Conservation (phyloP, 345 rosid species). For the Rhizophora apiculata region DNA sequence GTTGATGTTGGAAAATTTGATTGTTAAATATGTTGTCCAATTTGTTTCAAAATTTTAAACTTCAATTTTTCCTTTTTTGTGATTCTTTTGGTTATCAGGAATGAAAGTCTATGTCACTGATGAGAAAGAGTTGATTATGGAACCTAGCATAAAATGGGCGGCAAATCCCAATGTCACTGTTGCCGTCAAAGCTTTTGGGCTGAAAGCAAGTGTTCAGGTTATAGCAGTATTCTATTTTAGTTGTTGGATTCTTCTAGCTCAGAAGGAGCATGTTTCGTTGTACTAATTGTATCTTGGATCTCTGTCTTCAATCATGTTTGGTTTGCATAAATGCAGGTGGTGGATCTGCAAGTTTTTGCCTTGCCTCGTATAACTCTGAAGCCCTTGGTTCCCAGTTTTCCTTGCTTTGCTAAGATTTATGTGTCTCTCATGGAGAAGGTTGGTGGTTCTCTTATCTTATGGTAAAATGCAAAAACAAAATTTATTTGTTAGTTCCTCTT, state of each 20-base stretch:
- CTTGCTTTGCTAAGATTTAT: constrained; percentile 82
- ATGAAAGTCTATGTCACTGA: constrained; percentile 94
- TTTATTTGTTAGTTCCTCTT: neutral
- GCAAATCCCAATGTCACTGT: constrained; percentile 78
- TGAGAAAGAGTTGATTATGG: constrained; percentile 97
- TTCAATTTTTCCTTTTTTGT: neutral
- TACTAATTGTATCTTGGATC: constrained; percentile 5
- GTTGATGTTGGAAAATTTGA: neutral
- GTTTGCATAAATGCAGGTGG: constrained; percentile 42
- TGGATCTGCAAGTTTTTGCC: constrained; percentile 92
- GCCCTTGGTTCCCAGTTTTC: constrained; percentile 92
- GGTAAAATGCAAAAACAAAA: neutral
- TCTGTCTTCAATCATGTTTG: neutral
- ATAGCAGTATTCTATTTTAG: neutral
- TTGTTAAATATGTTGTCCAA: neutral
- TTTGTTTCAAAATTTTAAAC: neutral
- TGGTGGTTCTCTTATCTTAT: constrained; percentile 9
- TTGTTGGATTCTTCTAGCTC: constrained; percentile 6
- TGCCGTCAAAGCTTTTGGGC: constrained; percentile 83
- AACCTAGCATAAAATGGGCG: constrained; percentile 89
- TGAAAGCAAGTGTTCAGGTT: constrained; percentile 94
- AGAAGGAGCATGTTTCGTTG: neutral
- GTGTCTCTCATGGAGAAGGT: constrained; percentile 99
- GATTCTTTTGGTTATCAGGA: constrained; percentile 40
- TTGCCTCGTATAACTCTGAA: constrained; percentile 88